Evolutionary conservation across 202 grass and related monocot species (phyloP), one percentile per base, ranked within the genome.

Genomic region (Brachypodium distachyon): DNA sequence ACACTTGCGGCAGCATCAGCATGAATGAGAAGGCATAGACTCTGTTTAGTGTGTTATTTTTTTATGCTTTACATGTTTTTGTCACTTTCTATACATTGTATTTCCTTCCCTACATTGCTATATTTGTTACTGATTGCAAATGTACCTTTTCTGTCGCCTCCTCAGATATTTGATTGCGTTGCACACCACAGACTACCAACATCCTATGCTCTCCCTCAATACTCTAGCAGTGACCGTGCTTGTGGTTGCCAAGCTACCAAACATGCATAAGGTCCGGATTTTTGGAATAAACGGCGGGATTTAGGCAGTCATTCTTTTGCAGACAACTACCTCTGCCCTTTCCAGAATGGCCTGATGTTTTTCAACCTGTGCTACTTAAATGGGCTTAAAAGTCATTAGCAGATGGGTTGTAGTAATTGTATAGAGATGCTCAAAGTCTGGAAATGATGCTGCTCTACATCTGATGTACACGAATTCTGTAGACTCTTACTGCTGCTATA

Each of bases 231-330:
- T 81, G 39, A 22, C 42, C 5, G 77, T 90, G 21, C 75, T 86
- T 53, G 88, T 87, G 50, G 72, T 87, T 12, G 88, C 84, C 65
- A 90, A 90, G 73, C 77, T 90, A 51, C 74, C 88, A 1, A 90
- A 90, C 61, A 87, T 84, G 80, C 88, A 90, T 71, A 87, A 90
- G 77, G 88, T 87, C 31, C 63, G 76, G 33, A 87, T 84, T 72
- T 90, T 90, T 67, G 84, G 84, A 84, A 90, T 87, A 70, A 90
- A 90, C 72, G 83, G 61, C 0, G 84, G 77, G 40, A 84, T 38
- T 72, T 90, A 76, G 83, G 34, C 38, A 6, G 47, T 1, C 64
- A 52, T 73, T 58, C 56, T 74, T 84, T 29, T 76, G 42, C 53
- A 69, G 53, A 61, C 61, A 61, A 74, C 61, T 77, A 67, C 67